These are phyloP conservation scores for Diaporthe eres DNA, from an alignment of 2,329 filamentous ascomycete genomes.

Conservation along the genomic window DNA sequence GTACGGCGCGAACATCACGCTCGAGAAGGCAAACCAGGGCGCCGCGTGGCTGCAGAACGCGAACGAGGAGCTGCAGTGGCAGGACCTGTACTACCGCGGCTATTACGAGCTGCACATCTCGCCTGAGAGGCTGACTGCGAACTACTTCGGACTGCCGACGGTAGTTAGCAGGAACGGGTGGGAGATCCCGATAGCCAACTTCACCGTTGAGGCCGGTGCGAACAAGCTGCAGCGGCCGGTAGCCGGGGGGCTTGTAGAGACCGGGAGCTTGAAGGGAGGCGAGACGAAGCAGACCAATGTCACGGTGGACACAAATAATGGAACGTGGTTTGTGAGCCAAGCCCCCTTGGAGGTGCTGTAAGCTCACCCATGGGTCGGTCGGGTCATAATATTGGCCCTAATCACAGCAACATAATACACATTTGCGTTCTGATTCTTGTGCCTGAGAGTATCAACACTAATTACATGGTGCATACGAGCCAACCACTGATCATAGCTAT, in stretches of 20 bases:
- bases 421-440: too few species aligned
- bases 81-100: conserved; percentile 80
- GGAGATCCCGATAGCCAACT: conserved; percentile 78
- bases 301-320: conserved; percentile 30
- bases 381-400: background rate
- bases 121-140: conserved; percentile 70
- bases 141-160: conserved; percentile 75
- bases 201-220: conserved; percentile 74
- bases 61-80: conserved; percentile 79
- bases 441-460: too few species aligned
- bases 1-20: conserved; percentile 70
- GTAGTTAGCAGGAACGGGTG: conserved; percentile 71
- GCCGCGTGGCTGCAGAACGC: conserved; percentile 59
- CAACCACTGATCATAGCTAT: too few species aligned
- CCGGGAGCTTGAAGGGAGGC: conserved; percentile 67
- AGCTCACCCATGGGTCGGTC: too few species aligned
- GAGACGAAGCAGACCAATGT: conserved; percentile 28
- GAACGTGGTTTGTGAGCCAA: conserved; percentile 34
- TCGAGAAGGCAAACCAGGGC: conserved; percentile 63
- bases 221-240: conserved; percentile 67
- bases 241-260: conserved; percentile 61
- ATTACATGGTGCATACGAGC: too few species aligned
- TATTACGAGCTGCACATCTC: conserved; percentile 77
- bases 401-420: background rate
- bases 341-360: conserved; percentile 21